Evolutionary conservation across 176 grass and related monocot genomes (phyloP).

Genomic region (Lolium perenne): DNA sequence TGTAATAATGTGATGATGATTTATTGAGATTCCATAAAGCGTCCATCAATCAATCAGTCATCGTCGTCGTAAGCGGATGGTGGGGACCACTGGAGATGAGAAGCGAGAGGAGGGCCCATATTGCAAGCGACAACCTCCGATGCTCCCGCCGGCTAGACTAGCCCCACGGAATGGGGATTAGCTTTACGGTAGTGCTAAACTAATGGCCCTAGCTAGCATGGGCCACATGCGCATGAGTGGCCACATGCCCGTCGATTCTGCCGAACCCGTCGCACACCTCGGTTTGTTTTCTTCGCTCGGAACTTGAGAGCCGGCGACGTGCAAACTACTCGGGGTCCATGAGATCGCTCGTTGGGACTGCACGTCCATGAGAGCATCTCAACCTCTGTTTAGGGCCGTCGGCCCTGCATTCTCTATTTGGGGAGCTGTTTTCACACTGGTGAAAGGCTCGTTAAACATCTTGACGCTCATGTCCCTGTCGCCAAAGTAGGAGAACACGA

Average conservation of each 20-base stretch:
- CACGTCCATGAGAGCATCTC: too few relatives aligned
- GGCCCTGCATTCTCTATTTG: too few relatives aligned
- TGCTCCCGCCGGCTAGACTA: not conserved
- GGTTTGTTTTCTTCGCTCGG: not conserved
- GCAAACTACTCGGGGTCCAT: not conserved
- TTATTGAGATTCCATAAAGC: not conserved
- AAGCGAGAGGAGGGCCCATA: not conserved
- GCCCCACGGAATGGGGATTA: not conserved
- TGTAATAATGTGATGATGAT: not conserved
- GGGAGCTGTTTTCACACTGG: too few relatives aligned
- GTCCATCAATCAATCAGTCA: not conserved
- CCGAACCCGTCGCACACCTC: too few relatives aligned
- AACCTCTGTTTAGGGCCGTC: too few relatives aligned
- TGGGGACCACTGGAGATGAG: not conserved
- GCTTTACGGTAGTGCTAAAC: not conserved
- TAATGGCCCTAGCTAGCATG: not conserved
- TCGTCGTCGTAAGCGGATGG: not conserved
- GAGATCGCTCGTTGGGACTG: too few relatives aligned
- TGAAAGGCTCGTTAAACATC: too few relatives aligned
- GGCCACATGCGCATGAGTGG: not conserved
- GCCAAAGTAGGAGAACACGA: too few relatives aligned
- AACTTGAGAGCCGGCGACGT: not conserved
- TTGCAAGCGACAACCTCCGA: slow-evolving; percentile 1
- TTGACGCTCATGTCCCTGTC: too few relatives aligned
- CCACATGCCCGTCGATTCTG: not conserved